Evolutionary conservation across 495 filamentous ascomycete genomes (phyloP), one percentile per base, ranked within the genome.

Genomic region (Neohortaea acidophila): DNA sequence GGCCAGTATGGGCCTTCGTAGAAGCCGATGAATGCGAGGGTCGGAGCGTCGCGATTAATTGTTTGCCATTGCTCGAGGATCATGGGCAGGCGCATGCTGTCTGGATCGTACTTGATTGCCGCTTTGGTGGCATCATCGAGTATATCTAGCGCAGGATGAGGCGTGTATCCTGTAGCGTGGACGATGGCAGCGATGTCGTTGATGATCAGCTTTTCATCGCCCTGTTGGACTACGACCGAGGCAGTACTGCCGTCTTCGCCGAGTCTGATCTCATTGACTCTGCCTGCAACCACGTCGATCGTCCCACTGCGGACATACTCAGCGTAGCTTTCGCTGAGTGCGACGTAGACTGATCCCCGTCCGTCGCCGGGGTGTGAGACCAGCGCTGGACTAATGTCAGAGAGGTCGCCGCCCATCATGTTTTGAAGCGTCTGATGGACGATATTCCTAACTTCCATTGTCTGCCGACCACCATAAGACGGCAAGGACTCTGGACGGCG

Each of bases 1-100:
- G 78, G 79, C 79, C 83, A 94, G 56, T 80, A 92, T 0, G 84
- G 81, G 1, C 81, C 79, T 24, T 81, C 70, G 54, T 92, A 87
- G 56, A 87, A 79, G 3, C 85, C 85, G 0, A 91, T 74, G 43
- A 92, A 92, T 0, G 79, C 81, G 0, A 87, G 57, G 15, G 71
- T 69, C 0, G 74, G 70, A 1, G 85, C 51, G 3, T 58, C 56
- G 0, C 65, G 63, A 47, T 77, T 73, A 23, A 75, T 61, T 3
- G 71, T 78, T 13, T 67, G 66, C 41, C 75, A 73, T 32, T 77
- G 71, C 30, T 77, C 75, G 2, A 92, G 61, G 0, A 81, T 66
- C 2, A 84, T 53, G 0, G 84, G 81, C 8, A 81, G 63, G 44
- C 75, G 72, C 9, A 66, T 51, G 38, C 77, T 66, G 1, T 50